Evolutionary conservation across 108 stramenopile species (phyloP), one percentile per base, ranked within the genome.

Genomic region (Chaetoceros muelleri): DNA sequence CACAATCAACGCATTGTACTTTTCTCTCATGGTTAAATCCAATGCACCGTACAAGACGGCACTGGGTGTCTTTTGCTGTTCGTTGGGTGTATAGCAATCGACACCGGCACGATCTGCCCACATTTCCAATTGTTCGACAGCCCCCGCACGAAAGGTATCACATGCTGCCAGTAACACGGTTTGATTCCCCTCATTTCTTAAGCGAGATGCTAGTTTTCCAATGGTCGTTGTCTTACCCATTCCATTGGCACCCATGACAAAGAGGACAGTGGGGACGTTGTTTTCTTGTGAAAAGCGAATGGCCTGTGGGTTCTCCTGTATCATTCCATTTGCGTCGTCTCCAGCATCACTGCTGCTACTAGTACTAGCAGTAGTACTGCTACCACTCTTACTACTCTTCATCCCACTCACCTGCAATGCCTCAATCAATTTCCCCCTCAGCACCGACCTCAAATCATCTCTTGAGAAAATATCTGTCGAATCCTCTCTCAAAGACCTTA

Each of bases 151-250:
- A 59, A 93, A 97, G 22, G 96, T 97, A 74, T 97, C 94, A 56
- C 93, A 94, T 18, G 94, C 94, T 2, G 93, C 94, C 45, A 97
- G 19, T 24, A 95, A 60, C 16, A 95, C 92, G 22, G 75, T 91
- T 61, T 85, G 81, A n/a, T 79, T 73, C 3, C 85, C 81, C 49
- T 95, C 93, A 13, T 60, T 64, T 28, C 69, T 53, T 2, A 97
- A 61, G 19, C 93, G 82, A 65, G 84, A 60, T 5, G 96, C 94
- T 24, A 95, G 57, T 78, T 97, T 97, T n/a, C 94, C 96, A 47
- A 95, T 90, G 25, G 95, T 92, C 1, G 95, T 95, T 18, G 88
- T 94, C 60, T 97, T 97, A 10, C 96, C 96, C 93, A 97, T 95
- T 0, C 89, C 89, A 60, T 90, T 90, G 45, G 85, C 89, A 18